Base-by-base conservation (phyloP, 2,329 filamentous ascomycete species). In the Neofusicoccum kwambonambiense region DNA sequence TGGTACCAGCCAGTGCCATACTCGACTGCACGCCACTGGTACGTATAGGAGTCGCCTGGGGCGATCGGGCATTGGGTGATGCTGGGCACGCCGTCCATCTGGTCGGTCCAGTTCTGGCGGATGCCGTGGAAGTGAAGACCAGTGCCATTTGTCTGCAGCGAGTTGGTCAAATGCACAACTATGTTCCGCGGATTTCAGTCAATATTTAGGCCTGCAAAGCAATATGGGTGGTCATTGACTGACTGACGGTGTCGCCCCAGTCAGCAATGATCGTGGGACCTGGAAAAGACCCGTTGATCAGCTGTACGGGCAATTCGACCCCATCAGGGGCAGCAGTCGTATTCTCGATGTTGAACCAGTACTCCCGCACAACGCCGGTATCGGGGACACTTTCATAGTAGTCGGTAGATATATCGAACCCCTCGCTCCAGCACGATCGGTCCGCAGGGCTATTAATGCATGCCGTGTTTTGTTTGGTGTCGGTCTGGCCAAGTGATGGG, bases 91-190 rank as follows among this genome's bases (percentile, higher is more conserved):
- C 87, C 87, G 69, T 89, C 87, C 66, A 83, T 78, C 50, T 81
- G 76, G 68, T 82, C 84, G 56, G 80, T 84, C 70, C 81, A 77
- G 66, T 82, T 78, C 71, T 89, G 86, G 8, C 84, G 82, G 39
- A 90, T 67, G 0, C 84, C 88, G 69, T 90, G 87, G 76, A 82
- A 89, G 71, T 90, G 87, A 17, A 89, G 83, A 7, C 80, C 80
- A 7, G 86, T 89, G 44, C 86, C 86, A 67, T 89, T 89, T 22
- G 22, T 72, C 6, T 75, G 75, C 75, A 81, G 61, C 58, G 78
- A 69, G 72, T 88, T 90, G 39, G 77, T 83, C 5, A 89, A 81
- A 3, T 72, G 52, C 4, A 60, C 69, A 11, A 22, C 22, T 22
- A 22, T 22, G 22, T 22, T 22, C 22, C 22, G 22, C 22, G 3